Evolutionary conservation across 176 grass and related monocot species (phyloP).

Genomic region (Guadua angustifolia): DNA sequence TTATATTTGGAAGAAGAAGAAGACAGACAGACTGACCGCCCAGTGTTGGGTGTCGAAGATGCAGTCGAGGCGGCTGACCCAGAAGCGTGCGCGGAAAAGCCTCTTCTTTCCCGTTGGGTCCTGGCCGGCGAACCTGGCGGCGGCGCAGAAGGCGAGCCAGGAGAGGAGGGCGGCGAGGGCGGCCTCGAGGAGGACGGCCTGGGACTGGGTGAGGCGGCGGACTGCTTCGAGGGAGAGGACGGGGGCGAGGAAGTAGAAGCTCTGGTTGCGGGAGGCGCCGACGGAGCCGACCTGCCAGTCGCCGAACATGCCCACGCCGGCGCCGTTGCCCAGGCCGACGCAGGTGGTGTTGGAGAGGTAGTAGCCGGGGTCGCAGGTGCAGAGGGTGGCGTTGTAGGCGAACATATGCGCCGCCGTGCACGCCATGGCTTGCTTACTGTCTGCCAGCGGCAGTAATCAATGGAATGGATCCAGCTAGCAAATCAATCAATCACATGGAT

Average conservation of each 20-base stretch:
- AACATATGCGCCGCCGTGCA: slow-evolving; percentile 68
- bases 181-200: slow-evolving; percentile 80
- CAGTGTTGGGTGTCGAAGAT: slow-evolving; percentile 79
- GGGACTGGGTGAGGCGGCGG: slow-evolving; percentile 83
- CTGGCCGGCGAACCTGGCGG: slow-evolving; percentile 42
- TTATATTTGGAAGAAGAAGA: no score
- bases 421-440: slow-evolving; percentile 33
- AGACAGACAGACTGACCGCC: slow-evolving; percentile 48
- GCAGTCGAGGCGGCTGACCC: slow-evolving; percentile 79
- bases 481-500: neutral
- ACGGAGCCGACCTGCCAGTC: slow-evolving; percentile 75
- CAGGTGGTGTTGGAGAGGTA: slow-evolving; percentile 52
- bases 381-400: slow-evolving; percentile 70
- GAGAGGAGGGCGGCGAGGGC: slow-evolving; percentile 58
- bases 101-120: slow-evolving; percentile 45
- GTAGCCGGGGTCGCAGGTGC: slow-evolving; percentile 19
- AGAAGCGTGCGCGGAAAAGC: slow-evolving; percentile 67
- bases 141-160: slow-evolving; percentile 79
- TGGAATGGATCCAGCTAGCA: no score
- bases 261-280: slow-evolving; percentile 53
- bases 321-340: slow-evolving; percentile 1
- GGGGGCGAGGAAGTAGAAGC: slow-evolving; percentile 64
- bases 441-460: neutral
- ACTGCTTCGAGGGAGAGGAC: slow-evolving; percentile 76
- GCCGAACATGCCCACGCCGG: slow-evolving; percentile 31